Evolutionary conservation across 2,329 filamentous ascomycete species (phyloP).

Genomic region (Exophiala alcalophila): DNA sequence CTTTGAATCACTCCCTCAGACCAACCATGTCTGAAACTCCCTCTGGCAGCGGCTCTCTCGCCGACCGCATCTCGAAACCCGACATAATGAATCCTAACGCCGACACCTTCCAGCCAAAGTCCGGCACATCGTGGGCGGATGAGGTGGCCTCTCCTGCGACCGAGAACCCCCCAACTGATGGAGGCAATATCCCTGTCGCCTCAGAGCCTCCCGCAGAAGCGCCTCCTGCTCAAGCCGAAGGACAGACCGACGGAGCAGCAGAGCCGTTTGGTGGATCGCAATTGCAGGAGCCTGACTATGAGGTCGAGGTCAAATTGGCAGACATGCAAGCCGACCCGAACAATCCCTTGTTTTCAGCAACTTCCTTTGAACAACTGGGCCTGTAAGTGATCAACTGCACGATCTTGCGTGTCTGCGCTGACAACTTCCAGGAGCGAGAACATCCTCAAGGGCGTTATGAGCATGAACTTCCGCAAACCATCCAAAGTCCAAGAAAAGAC

Average conservation of each 20-base stretch:
- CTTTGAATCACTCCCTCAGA: conserved; percentile 11
- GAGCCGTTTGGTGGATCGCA: conserved; percentile 46
- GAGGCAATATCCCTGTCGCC: conserved; percentile 3
- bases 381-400: conserved; percentile 59
- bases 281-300: conserved; percentile 70
- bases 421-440: conserved; percentile 23
- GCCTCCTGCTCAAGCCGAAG: conserved; percentile 10
- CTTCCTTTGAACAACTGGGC: conserved; percentile 78
- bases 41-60: conserved; percentile 42
- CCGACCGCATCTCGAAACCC: conserved; percentile 48
- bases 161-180: conserved; percentile 24
- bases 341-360: conserved; percentile 82
- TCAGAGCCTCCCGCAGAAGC: no score
- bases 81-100: no score
- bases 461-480: conserved; percentile 87
- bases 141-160: conserved; percentile 36
- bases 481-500: conserved; percentile 98
- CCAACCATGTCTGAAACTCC: conserved; percentile 39
- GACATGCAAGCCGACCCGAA: conserved; percentile 83
- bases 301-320: conserved; percentile 88
- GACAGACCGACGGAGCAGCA: conserved; percentile 44
- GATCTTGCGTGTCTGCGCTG: background rate
- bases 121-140: conserved; percentile 42
- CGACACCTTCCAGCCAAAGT: no score
- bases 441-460: conserved; percentile 72